Evolutionary conservation across 106 monocot genomes (phyloP).

Genomic region (Dactylorhiza incarnata): DNA sequence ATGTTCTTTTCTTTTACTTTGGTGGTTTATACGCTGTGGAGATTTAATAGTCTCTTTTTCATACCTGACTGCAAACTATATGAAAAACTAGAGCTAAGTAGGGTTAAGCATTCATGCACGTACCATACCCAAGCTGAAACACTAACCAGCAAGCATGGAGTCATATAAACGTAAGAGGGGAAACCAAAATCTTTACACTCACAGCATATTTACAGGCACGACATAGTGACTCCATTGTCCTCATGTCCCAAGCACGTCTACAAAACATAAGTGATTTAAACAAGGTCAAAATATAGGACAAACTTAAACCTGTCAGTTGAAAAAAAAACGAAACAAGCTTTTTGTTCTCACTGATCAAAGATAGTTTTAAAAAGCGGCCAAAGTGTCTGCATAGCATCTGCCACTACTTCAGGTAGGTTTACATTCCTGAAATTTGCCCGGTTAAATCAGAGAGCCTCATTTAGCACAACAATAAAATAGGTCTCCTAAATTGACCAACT

Average conservation of each 20-base stretch:
- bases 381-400: slow-evolving; percentile 62
- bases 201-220: slow-evolving; percentile 97
- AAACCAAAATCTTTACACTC: slow-evolving; percentile 21
- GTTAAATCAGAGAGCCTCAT: background rate
- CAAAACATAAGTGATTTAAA: slow-evolving; percentile 4
- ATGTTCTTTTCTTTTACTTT: background rate
- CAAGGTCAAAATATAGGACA: background rate
- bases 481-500: background rate
- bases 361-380: slow-evolving; percentile 86
- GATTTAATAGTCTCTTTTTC: background rate
- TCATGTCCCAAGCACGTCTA: slow-evolving; percentile 93
- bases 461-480: background rate
- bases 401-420: slow-evolving; percentile 76
- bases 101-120: background rate
- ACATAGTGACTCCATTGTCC: slow-evolving; percentile 94
- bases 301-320: background rate
- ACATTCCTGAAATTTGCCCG: slow-evolving; percentile 49
- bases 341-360: slow-evolving; percentile 71
- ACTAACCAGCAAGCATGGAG: background rate
- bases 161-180: background rate
- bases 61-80: background rate
- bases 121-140: background rate
- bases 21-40: background rate
- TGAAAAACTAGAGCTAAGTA: background rate
- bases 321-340: background rate